Evolutionary conservation across 306 rosid genomes (phyloP).

Genomic region (Trichosanthes truncata): DNA sequence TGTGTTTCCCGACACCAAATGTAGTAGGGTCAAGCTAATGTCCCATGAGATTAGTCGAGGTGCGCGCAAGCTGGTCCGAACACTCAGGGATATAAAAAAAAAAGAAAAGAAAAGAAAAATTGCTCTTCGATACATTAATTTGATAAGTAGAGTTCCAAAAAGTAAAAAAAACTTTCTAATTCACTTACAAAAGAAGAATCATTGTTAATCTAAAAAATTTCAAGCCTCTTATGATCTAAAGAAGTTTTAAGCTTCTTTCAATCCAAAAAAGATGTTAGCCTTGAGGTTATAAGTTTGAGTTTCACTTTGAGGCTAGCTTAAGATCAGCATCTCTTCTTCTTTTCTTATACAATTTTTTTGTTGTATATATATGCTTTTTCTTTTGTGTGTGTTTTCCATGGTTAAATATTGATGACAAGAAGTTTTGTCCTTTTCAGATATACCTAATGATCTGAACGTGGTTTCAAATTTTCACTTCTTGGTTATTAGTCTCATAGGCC

Average conservation of each 20-base stretch:
- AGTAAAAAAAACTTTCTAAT: neutral
- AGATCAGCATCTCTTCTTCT: neutral
- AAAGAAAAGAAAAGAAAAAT: too few species aligned
- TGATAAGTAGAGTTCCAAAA: neutral
- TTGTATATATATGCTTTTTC: neutral
- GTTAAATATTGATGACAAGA: neutral
- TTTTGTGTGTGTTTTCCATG: neutral
- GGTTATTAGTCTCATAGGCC: slow-evolving; percentile 57
- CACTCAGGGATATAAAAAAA: too few species aligned
- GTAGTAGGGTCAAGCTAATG: too few species aligned
- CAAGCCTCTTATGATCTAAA: neutral
- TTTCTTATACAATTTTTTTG: neutral
- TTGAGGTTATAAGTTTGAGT: neutral
- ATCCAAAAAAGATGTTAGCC: neutral
- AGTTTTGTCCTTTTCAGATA: slow-evolving; percentile 31
- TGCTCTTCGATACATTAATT: neutral
- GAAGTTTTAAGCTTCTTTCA: neutral
- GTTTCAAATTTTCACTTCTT: slow-evolving; percentile 82
- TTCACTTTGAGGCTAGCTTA: neutral
- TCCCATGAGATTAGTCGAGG: too few species aligned
- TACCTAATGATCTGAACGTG: slow-evolving; percentile 73
- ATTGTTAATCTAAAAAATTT: neutral
- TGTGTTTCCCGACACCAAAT: too few species aligned
- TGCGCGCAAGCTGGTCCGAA: too few species aligned
- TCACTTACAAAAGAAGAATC: neutral